A percentile compares a stretch with the other conserved stretches of the same genome.
phyloP scores from a whole-genome alignment of 139 green algal species.

The Axilococcus clingmanii region DNA sequence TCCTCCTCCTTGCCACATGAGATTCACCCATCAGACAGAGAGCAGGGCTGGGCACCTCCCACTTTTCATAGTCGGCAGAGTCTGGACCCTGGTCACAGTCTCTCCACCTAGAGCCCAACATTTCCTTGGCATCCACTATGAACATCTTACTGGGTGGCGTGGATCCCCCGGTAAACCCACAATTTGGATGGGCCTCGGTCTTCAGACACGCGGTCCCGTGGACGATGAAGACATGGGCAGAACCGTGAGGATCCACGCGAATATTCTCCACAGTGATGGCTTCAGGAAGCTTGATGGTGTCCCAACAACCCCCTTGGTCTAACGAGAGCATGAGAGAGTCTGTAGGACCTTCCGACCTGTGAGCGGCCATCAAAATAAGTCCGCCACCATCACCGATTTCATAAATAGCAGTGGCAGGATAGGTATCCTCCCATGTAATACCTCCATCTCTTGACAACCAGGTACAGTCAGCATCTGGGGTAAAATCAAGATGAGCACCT shows the following conservation, averaged over 20 bases:
- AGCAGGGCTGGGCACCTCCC: slow-evolving; percentile 9
- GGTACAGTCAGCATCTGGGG: slow-evolving; percentile 59
- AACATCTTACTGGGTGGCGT: slow-evolving; percentile 47
- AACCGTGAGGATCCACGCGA: slow-evolving; percentile 58
- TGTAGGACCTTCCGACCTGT: slow-evolving; percentile 41
- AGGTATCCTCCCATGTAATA: slow-evolving; percentile 78
- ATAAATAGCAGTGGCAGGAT: slow-evolving; percentile 37
- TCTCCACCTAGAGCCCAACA: slow-evolving; percentile 34
- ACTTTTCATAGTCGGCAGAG: slow-evolving; percentile 35
- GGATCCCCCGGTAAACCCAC: slow-evolving; percentile 22
- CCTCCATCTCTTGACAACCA: slow-evolving; percentile 81
- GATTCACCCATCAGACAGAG: slow-evolving; percentile 29
- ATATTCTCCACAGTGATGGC: slow-evolving; percentile 87
- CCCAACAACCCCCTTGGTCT: slow-evolving; percentile 82
- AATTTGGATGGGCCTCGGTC: slow-evolving; percentile 28
- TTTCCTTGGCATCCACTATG: slow-evolving; percentile 42
- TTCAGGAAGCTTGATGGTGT: slow-evolving; percentile 50
- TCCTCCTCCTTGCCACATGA: slow-evolving; percentile 36
- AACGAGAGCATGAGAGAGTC: slow-evolving; percentile 58
- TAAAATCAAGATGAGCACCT: slow-evolving; percentile 36
- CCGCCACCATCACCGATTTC: slow-evolving; percentile 88
- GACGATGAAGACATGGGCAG: slow-evolving; percentile 66
- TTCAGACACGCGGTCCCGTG: slow-evolving; percentile 67
- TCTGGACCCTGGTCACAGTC: slow-evolving; percentile 19
- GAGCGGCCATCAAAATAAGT: slow-evolving; percentile 71